Conservation (phyloP, 2,329 filamentous ascomycete species). For the Neofusicoccum cordaticola region DNA sequence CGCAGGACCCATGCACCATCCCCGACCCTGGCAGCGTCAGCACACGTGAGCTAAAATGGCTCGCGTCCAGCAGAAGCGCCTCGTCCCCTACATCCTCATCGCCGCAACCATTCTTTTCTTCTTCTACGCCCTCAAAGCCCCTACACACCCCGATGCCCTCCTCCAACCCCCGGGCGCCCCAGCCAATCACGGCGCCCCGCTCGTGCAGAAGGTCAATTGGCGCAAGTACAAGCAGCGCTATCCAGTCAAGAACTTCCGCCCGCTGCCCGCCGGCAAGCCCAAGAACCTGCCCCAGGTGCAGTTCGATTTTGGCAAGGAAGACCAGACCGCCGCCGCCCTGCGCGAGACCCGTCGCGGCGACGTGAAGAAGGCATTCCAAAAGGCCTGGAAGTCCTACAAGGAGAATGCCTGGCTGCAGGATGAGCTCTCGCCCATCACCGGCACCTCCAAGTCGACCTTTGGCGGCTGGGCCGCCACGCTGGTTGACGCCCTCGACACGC, state of each 20-base stretch:
- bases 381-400: conserved; percentile 46
- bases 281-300: conserved; percentile 43
- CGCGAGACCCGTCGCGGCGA: conserved; percentile 33
- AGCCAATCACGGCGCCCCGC: too few relatives aligned
- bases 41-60: conserved; percentile 30
- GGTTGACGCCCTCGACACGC: conserved; percentile 46
- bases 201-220: conserved; percentile 32
- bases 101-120: conserved; percentile 35
- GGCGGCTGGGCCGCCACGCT: conserved; percentile 49
- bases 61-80: conserved; percentile 33
- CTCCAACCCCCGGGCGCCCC: too few relatives aligned
- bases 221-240: conserved; percentile 39
- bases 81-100: conserved; percentile 34
- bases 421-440: conserved; percentile 46
- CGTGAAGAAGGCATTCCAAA: conserved; percentile 44
- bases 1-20: neutral
- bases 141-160: conserved; percentile 22
- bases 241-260: conserved; percentile 35
- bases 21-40: neutral
- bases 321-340: conserved; percentile 31
- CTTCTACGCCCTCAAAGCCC: conserved; percentile 37
- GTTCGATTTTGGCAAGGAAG: conserved; percentile 39
- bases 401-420: conserved; percentile 49
- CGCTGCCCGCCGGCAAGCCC: conserved; percentile 39
- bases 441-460: conserved; percentile 40